phyloP scores from a whole-genome alignment of 345 rosid genomes.

The Moricandia arvensis region DNA sequence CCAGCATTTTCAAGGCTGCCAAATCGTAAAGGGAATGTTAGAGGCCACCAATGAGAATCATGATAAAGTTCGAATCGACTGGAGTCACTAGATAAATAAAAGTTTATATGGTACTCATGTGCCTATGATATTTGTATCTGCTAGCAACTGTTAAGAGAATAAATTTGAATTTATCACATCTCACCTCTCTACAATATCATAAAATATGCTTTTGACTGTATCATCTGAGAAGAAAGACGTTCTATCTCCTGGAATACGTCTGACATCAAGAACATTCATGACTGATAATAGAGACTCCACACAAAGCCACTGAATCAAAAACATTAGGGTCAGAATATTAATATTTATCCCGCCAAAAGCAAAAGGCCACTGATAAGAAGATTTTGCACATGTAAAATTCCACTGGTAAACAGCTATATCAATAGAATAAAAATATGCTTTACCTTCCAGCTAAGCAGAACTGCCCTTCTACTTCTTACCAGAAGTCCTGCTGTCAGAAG shows the following conservation, averaged over 20 bases:
- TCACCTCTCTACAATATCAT: conserved; percentile 83
- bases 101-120: background rate
- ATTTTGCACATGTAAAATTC: conserved; percentile 4
- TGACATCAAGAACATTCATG: conserved; percentile 52
- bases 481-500: conserved; percentile 68
- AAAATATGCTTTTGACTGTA: conserved; percentile 51
- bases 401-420: conserved; percentile 9
- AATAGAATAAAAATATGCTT: conserved; percentile 16
- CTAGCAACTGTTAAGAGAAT: background rate
- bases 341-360: background rate
- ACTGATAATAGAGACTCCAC: conserved; percentile 69
- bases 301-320: conserved; percentile 70
- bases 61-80: background rate
- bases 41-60: background rate
- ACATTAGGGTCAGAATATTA: conserved; percentile 10
- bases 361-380: background rate
- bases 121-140: background rate
- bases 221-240: conserved; percentile 62
- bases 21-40: conserved; percentile 22
- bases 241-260: conserved; percentile 44
- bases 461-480: conserved; percentile 72
- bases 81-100: background rate
- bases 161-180: conserved; percentile 11
- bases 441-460: conserved; percentile 89
- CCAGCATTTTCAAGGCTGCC: conserved; percentile 97